These are phyloP conservation scores for Nicotiana tomentosiformis DNA, from an alignment of 257 asterid species.

Conservation along the genomic window DNA sequence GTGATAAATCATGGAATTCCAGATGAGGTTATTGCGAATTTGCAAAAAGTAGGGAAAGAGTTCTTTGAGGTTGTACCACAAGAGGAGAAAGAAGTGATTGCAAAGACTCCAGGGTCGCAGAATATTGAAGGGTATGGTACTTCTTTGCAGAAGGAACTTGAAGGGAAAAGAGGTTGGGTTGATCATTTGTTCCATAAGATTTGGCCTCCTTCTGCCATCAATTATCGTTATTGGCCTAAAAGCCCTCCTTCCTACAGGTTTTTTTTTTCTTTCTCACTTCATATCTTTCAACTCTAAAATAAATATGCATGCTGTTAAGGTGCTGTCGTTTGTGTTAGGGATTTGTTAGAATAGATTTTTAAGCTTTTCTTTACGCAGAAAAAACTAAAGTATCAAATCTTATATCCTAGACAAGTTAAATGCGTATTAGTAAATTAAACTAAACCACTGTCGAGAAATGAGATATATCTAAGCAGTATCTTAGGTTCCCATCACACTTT, in stretches of 20 bases:
- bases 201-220: constrained; percentile 60
- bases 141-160: constrained; percentile 41
- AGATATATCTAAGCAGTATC: too few species aligned
- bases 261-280: not conserved
- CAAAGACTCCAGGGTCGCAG: constrained; percentile 34
- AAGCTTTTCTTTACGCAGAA: not conserved
- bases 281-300: not conserved
- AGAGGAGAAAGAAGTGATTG: constrained; percentile 32
- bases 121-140: constrained; percentile 73
- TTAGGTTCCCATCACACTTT: too few species aligned
- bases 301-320: not conserved
- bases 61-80: constrained; percentile 28
- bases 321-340: not conserved
- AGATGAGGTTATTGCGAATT: constrained; percentile 15
- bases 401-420: too few species aligned
- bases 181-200: constrained; percentile 73
- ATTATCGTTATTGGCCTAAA: constrained; percentile 60
- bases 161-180: constrained; percentile 82
- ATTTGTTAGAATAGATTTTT: not conserved
- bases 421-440: too few species aligned
- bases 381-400: not conserved
- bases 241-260: constrained; percentile 72
- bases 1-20: constrained; percentile 38
- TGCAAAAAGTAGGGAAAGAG: constrained; percentile 27
- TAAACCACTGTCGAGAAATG: not conserved